Conservation (phyloP, 2,329 filamentous ascomycete genomes). For the Lachnellula cervina region DNA sequence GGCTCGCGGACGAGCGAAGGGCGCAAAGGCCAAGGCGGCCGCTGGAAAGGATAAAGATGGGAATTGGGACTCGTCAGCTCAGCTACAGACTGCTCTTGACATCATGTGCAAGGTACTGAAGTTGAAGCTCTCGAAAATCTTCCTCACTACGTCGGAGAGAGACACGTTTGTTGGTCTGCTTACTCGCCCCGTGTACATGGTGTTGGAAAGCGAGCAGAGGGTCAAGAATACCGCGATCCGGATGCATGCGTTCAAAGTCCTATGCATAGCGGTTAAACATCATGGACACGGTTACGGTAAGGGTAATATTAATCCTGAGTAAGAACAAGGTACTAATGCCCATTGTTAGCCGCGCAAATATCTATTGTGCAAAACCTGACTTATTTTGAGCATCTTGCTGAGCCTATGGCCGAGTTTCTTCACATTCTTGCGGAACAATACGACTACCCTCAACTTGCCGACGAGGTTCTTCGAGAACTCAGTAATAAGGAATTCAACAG, state of each 20-base stretch:
- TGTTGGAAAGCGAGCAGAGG: slow-evolving; percentile 89
- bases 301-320: slow-evolving; percentile 21
- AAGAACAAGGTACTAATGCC: slow-evolving; percentile 29
- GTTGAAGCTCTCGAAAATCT: slow-evolving; percentile 86
- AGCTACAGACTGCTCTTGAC: slow-evolving; percentile 84
- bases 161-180: slow-evolving; percentile 92
- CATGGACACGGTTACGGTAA: slow-evolving; percentile 93
- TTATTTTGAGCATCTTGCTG: slow-evolving; percentile 97
- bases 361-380: slow-evolving; percentile 96
- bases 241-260: slow-evolving; percentile 95
- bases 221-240: slow-evolving; percentile 84
- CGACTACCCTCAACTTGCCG: slow-evolving; percentile 90
- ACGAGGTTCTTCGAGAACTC: slow-evolving; percentile 88
- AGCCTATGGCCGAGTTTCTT: slow-evolving; percentile 97
- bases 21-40: slow-evolving; percentile 69
- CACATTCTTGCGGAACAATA: slow-evolving; percentile 96
- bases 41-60: slow-evolving; percentile 57
- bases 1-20: slow-evolving; percentile 68
- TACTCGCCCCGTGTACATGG: slow-evolving; percentile 86
- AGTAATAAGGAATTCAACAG: slow-evolving; percentile 98
- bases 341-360: slow-evolving; percentile 76
- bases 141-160: slow-evolving; percentile 90
- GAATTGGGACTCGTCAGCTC: slow-evolving; percentile 81
- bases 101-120: slow-evolving; percentile 95
- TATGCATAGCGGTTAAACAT: slow-evolving; percentile 95